Percentiles rank a stretch among this genome's conserved stretches.
phyloP scores from a whole-genome alignment of 2,329 filamentous ascomycete species.

The Cladosporium halotolerans region DNA sequence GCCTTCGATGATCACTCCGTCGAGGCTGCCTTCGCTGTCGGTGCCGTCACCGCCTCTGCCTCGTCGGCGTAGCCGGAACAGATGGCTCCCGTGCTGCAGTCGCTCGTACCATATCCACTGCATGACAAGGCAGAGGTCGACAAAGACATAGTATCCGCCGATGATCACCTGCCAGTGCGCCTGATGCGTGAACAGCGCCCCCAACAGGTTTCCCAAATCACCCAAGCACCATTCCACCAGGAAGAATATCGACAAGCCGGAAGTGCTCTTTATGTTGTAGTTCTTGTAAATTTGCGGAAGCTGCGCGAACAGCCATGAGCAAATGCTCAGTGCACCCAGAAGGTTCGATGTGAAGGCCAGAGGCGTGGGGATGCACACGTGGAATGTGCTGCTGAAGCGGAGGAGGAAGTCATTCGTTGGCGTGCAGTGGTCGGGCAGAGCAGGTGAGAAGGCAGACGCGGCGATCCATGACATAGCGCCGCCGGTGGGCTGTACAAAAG shows the following conservation, averaged over 20 bases:
- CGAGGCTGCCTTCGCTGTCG: constrained; percentile 16
- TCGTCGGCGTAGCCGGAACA: constrained; percentile 31
- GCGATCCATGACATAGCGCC: constrained; percentile 7
- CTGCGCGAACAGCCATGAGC: constrained; percentile 64
- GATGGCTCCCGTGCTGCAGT: constrained; percentile 44
- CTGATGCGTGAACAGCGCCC: constrained; percentile 57
- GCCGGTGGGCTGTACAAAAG: neutral
- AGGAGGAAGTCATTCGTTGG: constrained; percentile 53
- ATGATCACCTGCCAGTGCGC: constrained; percentile 62
- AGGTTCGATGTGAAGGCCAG: constrained; percentile 56
- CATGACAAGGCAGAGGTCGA: constrained; percentile 55
- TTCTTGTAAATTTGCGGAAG: constrained; percentile 66
- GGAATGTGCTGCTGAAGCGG: constrained; percentile 52
- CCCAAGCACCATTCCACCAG: constrained; percentile 61
- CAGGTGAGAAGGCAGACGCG: constrained; percentile 5
- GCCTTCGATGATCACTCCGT: constrained; percentile 29
- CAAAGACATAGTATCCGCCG: constrained; percentile 59
- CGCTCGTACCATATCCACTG: constrained; percentile 64
- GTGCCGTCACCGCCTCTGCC: constrained; percentile 14
- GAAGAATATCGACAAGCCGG: constrained; percentile 60
- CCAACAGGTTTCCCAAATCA: constrained; percentile 57
- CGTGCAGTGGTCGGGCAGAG: constrained; percentile 53
- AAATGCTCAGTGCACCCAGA: constrained; percentile 56
- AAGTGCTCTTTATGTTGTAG: constrained; percentile 56
- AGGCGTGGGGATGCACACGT: constrained; percentile 58